phyloP scores from a whole-genome alignment of 2,329 filamentous ascomycete species.

The Chaetomium sp. region DNA sequence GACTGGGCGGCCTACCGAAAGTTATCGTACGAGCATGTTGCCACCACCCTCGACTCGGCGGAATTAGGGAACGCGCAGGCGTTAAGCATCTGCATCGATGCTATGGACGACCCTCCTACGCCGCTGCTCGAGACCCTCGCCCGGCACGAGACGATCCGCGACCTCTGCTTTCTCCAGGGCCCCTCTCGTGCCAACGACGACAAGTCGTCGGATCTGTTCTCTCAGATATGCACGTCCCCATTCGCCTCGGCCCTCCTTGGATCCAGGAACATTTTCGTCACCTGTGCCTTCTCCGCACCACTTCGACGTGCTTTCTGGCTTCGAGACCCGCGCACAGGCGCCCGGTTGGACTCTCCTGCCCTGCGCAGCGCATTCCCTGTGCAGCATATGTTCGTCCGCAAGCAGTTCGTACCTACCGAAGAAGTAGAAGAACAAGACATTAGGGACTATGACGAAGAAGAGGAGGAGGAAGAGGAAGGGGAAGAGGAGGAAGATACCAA shows the following conservation, averaged over 20 bases:
- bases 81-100: conserved; percentile 8
- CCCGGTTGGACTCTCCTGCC: conserved; percentile 1
- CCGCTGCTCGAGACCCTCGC: conserved; percentile 4
- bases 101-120: conserved; percentile 1
- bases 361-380: conserved; percentile 3
- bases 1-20: conserved; percentile 5
- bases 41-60: not conserved
- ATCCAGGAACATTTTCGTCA: not conserved
- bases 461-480: not conserved
- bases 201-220: conserved; percentile 2
- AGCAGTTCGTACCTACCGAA: not conserved
- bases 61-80: not conserved
- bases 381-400: conserved; percentile 3
- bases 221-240: not conserved
- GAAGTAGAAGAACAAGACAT: conserved; percentile 1
- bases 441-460: not conserved
- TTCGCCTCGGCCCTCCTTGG: not conserved
- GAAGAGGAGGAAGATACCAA: not conserved
- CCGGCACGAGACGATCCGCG: conserved; percentile 6
- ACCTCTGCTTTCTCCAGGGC: conserved; percentile 6
- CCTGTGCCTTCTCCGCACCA: not conserved
- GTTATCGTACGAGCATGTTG: conserved; percentile 3
- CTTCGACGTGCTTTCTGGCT: conserved; percentile 4
- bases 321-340: not conserved
- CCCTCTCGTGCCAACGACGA: conserved; percentile 9